Conservation (phyloP, 371 early-diverging fungal species). For the Rhizopus arrhizus region DNA sequence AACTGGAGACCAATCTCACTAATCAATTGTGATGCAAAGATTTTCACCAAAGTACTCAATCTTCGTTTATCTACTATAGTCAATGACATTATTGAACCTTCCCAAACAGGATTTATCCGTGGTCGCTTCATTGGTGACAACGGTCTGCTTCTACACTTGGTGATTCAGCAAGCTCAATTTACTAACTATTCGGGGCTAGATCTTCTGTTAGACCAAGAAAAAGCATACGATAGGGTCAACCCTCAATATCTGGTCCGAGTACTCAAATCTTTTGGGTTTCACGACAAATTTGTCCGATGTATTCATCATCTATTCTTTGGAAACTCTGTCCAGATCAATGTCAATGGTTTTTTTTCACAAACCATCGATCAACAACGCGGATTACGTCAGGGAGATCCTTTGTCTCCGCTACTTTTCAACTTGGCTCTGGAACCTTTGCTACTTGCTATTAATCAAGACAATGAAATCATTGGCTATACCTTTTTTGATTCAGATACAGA, state of each 20-base stretch:
- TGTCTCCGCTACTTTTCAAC: conserved; percentile 23
- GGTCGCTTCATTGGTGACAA: conserved; percentile 16
- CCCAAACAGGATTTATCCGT: conserved; percentile 15
- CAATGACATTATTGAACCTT: not conserved
- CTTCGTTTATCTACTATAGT: not conserved
- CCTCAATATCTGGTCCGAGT: conserved; percentile 14
- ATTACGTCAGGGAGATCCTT: conserved; percentile 17
- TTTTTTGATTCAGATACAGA: not conserved
- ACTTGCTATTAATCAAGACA: not conserved
- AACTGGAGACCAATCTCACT: conserved; percentile 34
- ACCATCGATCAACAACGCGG: conserved; percentile 12
- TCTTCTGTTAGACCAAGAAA: conserved; percentile 28
- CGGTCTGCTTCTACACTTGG: conserved; percentile 2
- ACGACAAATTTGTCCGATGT: conserved; percentile 1
- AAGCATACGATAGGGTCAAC: conserved; percentile 28
- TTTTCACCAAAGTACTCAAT: conserved; percentile 6
- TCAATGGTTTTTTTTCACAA: conserved; percentile 12
- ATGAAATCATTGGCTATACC: not conserved
- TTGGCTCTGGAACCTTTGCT: conserved; percentile 22
- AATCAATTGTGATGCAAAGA: conserved; percentile 15
- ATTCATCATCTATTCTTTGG: conserved; percentile 10
- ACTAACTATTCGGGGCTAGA: conserved; percentile 1
- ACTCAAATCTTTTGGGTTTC: conserved; percentile 14
- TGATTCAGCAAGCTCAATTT: conserved; percentile 13
- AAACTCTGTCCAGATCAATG: conserved; percentile 1